phyloP scores from a whole-genome alignment of 2,329 filamentous ascomycete species.

The Penicillium palitans region DNA sequence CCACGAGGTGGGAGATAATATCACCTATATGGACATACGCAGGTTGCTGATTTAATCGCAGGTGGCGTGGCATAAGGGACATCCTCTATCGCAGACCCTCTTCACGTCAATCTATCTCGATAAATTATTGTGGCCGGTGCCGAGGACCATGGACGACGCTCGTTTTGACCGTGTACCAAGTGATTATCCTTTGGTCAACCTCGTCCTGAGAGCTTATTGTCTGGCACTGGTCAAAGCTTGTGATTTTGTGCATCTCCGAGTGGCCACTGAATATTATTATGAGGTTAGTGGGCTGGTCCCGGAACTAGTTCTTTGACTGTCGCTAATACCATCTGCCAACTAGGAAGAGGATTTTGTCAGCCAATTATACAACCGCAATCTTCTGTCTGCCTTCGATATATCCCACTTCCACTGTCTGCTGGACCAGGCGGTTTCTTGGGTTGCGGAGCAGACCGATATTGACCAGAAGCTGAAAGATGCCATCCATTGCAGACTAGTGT shows the following conservation, averaged over 20 bases:
- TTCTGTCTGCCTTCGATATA: conserved; percentile 66
- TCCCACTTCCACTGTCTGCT: conserved; percentile 58
- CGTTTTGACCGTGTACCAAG: conserved; percentile 53
- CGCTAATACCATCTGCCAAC: conserved; percentile 18
- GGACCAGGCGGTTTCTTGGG: conserved; percentile 54
- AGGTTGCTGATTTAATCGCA: conserved; percentile 38
- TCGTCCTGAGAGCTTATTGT: conserved; percentile 80
- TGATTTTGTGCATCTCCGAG: conserved; percentile 71
- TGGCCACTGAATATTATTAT: conserved; percentile 83
- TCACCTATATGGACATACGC: background rate
- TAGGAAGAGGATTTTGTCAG: conserved; percentile 96
- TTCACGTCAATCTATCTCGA: conserved; percentile 93
- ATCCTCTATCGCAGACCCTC: conserved; percentile 89
- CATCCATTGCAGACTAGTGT: conserved; percentile 63
- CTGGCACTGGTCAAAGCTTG: conserved; percentile 81
- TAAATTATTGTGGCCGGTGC: conserved; percentile 70
- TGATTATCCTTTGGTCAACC: conserved; percentile 53
- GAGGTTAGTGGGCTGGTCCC: conserved; percentile 59
- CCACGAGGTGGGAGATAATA: conserved; percentile 65
- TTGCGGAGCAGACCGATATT: conserved; percentile 44
- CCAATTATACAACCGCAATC: conserved; percentile 78
- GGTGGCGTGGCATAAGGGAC: conserved; percentile 97
- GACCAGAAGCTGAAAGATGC: conserved; percentile 51
- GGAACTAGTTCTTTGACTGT: background rate
- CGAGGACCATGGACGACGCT: conserved; percentile 63